A percentile compares a stretch with the other conserved stretches of the same genome.
Evolutionary conservation across 2,329 filamentous ascomycete species (phyloP).

Genomic region (Madurella fahalii): DNA sequence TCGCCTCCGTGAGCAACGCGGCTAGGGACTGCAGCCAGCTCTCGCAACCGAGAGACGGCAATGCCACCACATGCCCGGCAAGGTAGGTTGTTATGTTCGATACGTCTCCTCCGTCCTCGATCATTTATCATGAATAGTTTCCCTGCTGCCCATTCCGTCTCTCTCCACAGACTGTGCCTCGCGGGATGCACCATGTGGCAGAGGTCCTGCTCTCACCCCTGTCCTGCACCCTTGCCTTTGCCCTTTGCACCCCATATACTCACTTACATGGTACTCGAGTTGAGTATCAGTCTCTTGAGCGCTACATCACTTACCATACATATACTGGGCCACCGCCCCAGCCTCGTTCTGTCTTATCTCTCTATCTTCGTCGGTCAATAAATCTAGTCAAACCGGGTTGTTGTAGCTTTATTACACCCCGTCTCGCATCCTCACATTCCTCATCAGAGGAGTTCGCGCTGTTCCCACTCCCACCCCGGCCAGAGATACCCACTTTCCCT

Average conservation of each 20-base stretch:
- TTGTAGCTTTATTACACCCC: no score
- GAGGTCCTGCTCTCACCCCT: background rate
- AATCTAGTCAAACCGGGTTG: no score
- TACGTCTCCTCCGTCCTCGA: background rate
- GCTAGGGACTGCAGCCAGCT: background rate
- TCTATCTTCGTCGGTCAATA: no score
- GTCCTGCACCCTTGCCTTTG: background rate
- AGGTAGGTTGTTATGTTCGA: background rate
- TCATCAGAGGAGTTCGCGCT: no score
- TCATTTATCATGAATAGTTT: background rate
- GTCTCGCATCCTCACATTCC: no score
- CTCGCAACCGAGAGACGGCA: background rate
- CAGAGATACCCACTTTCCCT: background rate
- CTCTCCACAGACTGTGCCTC: background rate
- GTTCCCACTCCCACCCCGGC: background rate
- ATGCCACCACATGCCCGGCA: background rate
- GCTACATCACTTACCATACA: background rate
- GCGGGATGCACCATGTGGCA: conserved; percentile 4
- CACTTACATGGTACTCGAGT: background rate
- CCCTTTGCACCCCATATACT: background rate
- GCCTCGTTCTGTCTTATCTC: background rate
- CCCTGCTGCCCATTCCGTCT: background rate
- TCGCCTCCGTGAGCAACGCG: background rate
- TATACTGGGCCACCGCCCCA: conserved; percentile 7
- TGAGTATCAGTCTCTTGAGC: background rate